A percentile compares a stretch with the other conserved stretches of the same genome.
These are phyloP conservation scores for Tetrapyrgos nigripes DNA, from an alignment of 1,284 basidiomycete species.

Conservation along the genomic window DNA sequence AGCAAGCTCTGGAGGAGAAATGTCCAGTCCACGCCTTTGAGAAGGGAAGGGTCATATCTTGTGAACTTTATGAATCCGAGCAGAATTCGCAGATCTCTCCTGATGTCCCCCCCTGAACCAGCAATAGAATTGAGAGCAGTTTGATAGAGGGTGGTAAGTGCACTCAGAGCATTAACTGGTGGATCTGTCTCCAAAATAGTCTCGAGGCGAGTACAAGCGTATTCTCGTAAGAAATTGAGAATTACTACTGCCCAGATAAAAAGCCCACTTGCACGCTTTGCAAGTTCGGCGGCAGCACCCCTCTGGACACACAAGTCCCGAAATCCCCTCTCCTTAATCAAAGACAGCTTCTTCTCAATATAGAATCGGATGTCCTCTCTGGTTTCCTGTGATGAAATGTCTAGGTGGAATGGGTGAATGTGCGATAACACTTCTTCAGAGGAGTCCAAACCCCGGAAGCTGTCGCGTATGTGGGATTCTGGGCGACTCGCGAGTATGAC, in stretches of 20 bases:
- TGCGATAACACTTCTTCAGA: background rate
- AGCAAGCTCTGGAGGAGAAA: no score
- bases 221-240: no score
- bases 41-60: no score
- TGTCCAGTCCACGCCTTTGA: no score
- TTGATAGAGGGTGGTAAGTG: slow-evolving; percentile 7
- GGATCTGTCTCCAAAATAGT: slow-evolving; percentile 1
- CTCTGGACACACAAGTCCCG: background rate
- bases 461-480: background rate
- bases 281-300: background rate
- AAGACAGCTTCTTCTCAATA: background rate
- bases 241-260: no score
- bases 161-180: background rate
- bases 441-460: no score
- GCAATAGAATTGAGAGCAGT: slow-evolving; percentile 6
- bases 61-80: background rate
- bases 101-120: slow-evolving; percentile 2
- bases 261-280: slow-evolving; percentile 5
- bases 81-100: background rate
- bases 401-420: background rate
- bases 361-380: slow-evolving; percentile 2
- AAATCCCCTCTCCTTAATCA: no score
- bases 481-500: slow-evolving; percentile 8
- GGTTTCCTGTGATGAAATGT: background rate
- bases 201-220: no score